Evolutionary conservation across 768 basidiomycete genomes (phyloP).

Genomic region (Suillus paluster): DNA sequence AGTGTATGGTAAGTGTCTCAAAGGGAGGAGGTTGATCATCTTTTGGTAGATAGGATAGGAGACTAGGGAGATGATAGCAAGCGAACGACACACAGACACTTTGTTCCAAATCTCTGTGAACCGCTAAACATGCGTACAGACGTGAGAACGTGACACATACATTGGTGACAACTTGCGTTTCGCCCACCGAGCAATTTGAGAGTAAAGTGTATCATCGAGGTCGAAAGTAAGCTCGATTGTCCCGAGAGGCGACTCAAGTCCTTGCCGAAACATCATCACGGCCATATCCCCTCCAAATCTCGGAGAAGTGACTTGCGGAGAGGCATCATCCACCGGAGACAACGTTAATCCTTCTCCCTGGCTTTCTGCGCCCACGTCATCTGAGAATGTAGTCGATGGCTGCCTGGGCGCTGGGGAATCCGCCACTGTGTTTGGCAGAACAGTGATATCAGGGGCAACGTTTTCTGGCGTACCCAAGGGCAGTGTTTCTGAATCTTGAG

Average conservation of each 20-base stretch:
- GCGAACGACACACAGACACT: slow-evolving; percentile 51
- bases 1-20: slow-evolving; percentile 24
- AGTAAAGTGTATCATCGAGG: slow-evolving; percentile 32
- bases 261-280: slow-evolving; percentile 22
- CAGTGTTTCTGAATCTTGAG: background rate
- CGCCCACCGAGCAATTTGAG: slow-evolving; percentile 41
- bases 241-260: slow-evolving; percentile 17
- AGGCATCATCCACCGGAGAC: background rate
- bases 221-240: slow-evolving; percentile 28
- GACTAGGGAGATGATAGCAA: slow-evolving; percentile 43
- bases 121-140: background rate
- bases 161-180: slow-evolving; percentile 29
- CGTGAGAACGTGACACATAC: slow-evolving; percentile 32
- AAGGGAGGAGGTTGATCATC: slow-evolving; percentile 21
- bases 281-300: slow-evolving; percentile 24
- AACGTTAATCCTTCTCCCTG: background rate
- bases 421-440: background rate
- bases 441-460: background rate
- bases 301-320: background rate
- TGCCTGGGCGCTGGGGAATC: background rate
- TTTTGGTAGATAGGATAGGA: slow-evolving; percentile 18
- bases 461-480: background rate
- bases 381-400: background rate
- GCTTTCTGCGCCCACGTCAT: background rate
- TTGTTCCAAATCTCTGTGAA: slow-evolving; percentile 35